Base-by-base conservation (phyloP, 2,329 filamentous ascomycete genomes). In the Myrmaecium sp. region DNA sequence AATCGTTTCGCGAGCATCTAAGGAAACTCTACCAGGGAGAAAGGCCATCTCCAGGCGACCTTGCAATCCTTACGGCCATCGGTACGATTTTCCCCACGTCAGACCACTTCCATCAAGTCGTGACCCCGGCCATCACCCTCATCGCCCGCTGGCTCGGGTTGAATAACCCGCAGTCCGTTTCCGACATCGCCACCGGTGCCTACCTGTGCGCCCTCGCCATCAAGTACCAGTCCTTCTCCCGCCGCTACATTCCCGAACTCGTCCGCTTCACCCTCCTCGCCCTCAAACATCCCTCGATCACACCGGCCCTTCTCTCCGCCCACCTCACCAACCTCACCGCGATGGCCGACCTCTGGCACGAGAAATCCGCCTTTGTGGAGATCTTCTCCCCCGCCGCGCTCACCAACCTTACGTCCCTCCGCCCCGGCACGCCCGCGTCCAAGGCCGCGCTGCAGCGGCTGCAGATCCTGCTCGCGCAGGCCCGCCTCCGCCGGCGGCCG, bases 31-130 rank as follows among this genome's bases (percentile, higher is more conserved):
- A 66, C 21, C 49, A 62, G 8, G 52, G 62, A 2, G 61, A 69
- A 62, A 40, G 66, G 49, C 42, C 65, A 47, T 39, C 49, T 8
- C 47, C 63, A n/a, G 80, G 81, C 11, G 84, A 98, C 42, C 55
- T 98, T 12, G 55, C 83, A 13, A 56, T 92, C n/a, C 57, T 98
- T 18, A 84, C 81, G 1, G 83, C 81, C 0, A 69, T 94, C 32
- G 72, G 75, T 21, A 73, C 72, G 2, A 78, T 91, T 28, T 98
- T 92, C 43, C 84, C 89, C 4, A 93, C 89, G 0, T 94, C 84
- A 0, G 89, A 98, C 52, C 84, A 95, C 53, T 98, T 95, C 52
- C 89, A 98, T 43, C 77, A 89, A 40, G 81, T 95, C 18, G 77
- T 82, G 21, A 98, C 89, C 2, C 89, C 89, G 2, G 78, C 86